phyloP scores from a whole-genome alignment of 495 filamentous ascomycete genomes.

The Lindgomyces ingoldianus region DNA sequence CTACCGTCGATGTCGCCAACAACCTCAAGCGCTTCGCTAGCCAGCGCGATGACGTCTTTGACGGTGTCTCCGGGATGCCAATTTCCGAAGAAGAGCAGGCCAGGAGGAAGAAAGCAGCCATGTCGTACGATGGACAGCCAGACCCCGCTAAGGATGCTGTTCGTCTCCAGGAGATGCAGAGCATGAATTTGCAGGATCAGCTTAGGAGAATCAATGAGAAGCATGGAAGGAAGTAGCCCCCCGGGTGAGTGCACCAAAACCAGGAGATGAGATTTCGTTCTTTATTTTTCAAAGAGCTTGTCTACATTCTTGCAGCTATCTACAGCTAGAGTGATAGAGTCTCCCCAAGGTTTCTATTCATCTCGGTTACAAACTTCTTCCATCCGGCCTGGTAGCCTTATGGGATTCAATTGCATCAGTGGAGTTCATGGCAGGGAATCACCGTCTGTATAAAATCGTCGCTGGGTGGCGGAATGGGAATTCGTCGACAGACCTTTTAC shows the following conservation, averaged over 20 bases:
- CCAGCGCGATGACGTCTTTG: constrained; percentile 89
- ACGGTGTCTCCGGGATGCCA: constrained; percentile 66
- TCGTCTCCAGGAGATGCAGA: constrained; percentile 59
- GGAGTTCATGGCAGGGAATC: not conserved
- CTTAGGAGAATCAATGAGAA: constrained; percentile 44
- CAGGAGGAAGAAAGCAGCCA: constrained; percentile 70
- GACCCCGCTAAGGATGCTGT: constrained; percentile 57
- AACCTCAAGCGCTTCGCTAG: constrained; percentile 97
- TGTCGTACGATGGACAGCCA: constrained; percentile 65
- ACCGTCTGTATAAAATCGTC: not conserved
- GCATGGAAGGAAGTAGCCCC: constrained; percentile 16
- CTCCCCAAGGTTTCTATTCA: too few species aligned
- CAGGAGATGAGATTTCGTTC: too few species aligned
- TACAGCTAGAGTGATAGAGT: too few species aligned
- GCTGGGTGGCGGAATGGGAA: not conserved
- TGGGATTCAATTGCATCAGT: not conserved
- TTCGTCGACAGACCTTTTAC: not conserved
- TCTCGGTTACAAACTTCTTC: not conserved
- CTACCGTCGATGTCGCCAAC: constrained; percentile 81
- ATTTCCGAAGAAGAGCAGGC: constrained; percentile 73
- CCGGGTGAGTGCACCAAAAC: not conserved
- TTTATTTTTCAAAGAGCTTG: too few species aligned
- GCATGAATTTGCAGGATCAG: constrained; percentile 70
- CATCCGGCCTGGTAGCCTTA: not conserved
- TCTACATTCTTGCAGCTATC: too few species aligned